These are phyloP conservation scores for Herpetomonas samuelpessoai DNA, from an alignment of 208 protist species.

Conservation along the genomic window DNA sequence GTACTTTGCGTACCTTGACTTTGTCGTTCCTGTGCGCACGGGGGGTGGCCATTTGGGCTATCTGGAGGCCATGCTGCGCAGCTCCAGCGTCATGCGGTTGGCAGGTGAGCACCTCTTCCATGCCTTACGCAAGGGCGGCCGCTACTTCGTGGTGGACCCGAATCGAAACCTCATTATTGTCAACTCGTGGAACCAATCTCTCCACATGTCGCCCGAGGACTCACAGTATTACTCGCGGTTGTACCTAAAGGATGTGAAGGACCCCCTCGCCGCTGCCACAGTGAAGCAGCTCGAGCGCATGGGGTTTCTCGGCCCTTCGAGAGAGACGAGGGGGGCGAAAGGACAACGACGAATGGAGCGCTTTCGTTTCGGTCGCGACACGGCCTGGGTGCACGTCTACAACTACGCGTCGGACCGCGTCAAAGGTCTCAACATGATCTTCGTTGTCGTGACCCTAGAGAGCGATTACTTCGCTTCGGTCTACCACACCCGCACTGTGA, in stretches of 20 bases:
- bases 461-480: slow-evolving; percentile 18
- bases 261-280: slow-evolving; percentile 15
- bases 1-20: slow-evolving; percentile 8
- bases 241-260: neutral
- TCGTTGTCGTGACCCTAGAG: slow-evolving; percentile 20
- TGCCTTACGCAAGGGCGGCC: slow-evolving; percentile 27
- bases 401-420: slow-evolving; percentile 3
- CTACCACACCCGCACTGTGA: slow-evolving; percentile 3
- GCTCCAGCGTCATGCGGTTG: slow-evolving; percentile 5
- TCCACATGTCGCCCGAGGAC: neutral
- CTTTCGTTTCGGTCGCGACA: neutral
- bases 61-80: slow-evolving; percentile 15
- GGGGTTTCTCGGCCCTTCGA: neutral
- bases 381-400: neutral
- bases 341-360: neutral
- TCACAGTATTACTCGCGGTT: neutral
- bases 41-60: slow-evolving; percentile 6
- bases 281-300: neutral
- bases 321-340: neutral
- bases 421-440: slow-evolving; percentile 5
- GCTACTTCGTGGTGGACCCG: slow-evolving; percentile 37
- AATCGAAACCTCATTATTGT: slow-evolving; percentile 17
- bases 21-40: slow-evolving; percentile 9
- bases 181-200: slow-evolving; percentile 44
- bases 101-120: slow-evolving; percentile 18